These are phyloP conservation scores for Esteya vermicola DNA, from an alignment of 2,329 filamentous ascomycete genomes.

Conservation along the genomic window DNA sequence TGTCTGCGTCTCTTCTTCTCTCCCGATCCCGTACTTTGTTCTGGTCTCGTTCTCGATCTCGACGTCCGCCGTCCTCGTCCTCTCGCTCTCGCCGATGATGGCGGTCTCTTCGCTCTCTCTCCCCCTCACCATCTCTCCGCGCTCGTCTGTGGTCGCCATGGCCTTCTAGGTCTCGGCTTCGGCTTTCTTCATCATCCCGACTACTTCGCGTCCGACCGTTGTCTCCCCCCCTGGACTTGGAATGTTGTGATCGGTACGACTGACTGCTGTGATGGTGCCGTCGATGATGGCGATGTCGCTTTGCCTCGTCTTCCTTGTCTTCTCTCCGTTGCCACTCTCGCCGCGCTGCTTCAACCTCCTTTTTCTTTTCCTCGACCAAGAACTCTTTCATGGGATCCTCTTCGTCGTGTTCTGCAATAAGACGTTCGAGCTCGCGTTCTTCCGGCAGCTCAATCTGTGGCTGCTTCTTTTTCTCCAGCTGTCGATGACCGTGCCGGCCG, in stretches of 20 bases:
- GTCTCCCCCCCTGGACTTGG: neutral
- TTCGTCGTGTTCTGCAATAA: conserved; percentile 74
- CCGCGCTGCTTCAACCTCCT: conserved; percentile 64
- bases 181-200: conserved; percentile 10
- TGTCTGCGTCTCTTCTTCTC: neutral
- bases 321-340: conserved; percentile 34
- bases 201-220: conserved; percentile 9
- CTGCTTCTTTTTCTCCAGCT: conserved; percentile 10
- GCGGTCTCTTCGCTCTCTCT: conserved; percentile 5
- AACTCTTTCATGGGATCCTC: conserved; percentile 97
- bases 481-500: conserved; percentile 7
- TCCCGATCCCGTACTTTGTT: conserved; percentile 1
- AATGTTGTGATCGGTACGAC: conserved; percentile 22
- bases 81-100: neutral
- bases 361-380: conserved; percentile 79
- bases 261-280: too few species aligned
- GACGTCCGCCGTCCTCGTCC: conserved; percentile 3
- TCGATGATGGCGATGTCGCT: conserved; percentile 9
- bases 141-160: conserved; percentile 7
- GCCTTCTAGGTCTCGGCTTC: conserved; percentile 10
- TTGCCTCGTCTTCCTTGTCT: conserved; percentile 23
- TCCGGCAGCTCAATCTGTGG: conserved; percentile 57
- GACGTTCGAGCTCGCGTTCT: conserved; percentile 60
- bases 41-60: conserved; percentile 6
- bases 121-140: conserved; percentile 12